Base-by-base conservation (phyloP, 208 protist genomes). In the Leptomonas pyrrhocoris region DNA sequence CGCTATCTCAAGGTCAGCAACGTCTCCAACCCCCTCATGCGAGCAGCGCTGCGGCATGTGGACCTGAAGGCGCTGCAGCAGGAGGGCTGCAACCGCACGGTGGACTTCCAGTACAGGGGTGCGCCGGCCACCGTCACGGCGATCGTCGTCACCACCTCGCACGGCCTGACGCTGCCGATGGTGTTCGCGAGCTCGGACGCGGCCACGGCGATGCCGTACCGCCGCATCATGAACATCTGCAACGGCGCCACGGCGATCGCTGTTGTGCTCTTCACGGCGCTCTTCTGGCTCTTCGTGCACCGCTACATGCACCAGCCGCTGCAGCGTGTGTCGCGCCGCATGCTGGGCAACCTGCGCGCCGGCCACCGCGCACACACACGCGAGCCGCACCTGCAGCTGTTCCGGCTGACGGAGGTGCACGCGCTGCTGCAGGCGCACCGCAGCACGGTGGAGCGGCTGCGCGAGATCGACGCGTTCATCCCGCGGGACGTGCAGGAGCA, bases 1-100 rank as follows among this genome's bases (percentile, higher is more conserved):
- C 45, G 27, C 23, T 81, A 73, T 48, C 49, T 79, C 27, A 19
- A 30, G 13, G 42, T 57, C 2, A 78, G 72, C 38, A 45, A 81
- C n/a, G 48, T 82, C 16, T 30, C 23, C 42, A 60, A 82, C 66
- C 76, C 80, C 1, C 59, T 85, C 42, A 80, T 85, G 80, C 57
- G 67, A 4, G 54, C 56, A 19, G 80, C 76, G 38, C 45, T 85
- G 21, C 38, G 58, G 62, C 68, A 79, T 46, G 43, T 85, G 12
- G 21, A 79, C 50, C 27, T 81, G 3, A 45, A 36, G 12, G 21
- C 8, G 4, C 57, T 79, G 45, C 61, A 63, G 36, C 18, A 48
- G 23, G 49, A 38, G 16, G 63, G 45, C 25, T 11, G 68, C 49
- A 38, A 45, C 36, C 40, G 34, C 30, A 62, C 34, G 16, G 42